Base-by-base conservation (phyloP, 1,139 yeast species). In the Pichia terricola region DNA sequence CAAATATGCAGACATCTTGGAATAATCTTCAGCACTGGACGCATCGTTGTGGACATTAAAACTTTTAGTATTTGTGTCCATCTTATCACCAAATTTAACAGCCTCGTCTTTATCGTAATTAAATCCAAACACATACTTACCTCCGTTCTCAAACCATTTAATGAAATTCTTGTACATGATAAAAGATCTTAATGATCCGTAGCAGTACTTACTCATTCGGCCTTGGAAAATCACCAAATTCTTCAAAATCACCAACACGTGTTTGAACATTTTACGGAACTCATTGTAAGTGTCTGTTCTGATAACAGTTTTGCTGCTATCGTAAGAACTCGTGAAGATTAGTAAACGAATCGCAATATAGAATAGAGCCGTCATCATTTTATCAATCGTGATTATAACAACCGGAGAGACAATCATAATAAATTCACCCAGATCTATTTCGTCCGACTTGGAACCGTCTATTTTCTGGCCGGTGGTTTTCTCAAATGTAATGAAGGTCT, bases 141-240 rank as follows among this genome's bases (percentile, higher is more conserved):
- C 54, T 3, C 50, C 51, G 34, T 42, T 47, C 37, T 53, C 55
- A 41, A 56, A 37, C 48, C 55, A 53, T 16, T 52, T 53, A 16
- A 45, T 35, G 8, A 55, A 16, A 34, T 42, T 48, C n/a, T 38
- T 45, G 37, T 40, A 45, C 11, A 41, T 41, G 2, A 50, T 47
- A 35, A 40, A 49, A 7, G 43, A 16, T 28, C 60, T 44, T 28
- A 44, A 47, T 9, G 53, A 40, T 22, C 41, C 16, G 38, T 55
- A 56, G 39, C 53, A 52, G 34, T 47, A 50, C 25, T 50, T 53
- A 28, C 54, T 50, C 31, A 50, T 8, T 10, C 48, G 37, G 3
- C 45, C 52, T 26, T 49, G 40, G 6, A 52, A 32, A 31, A 46
- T 45, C 9, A 49, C 34, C 7, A 51, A 39, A 4, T 47, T 34